Base-by-base conservation (phyloP, 768 basidiomycete species). In the Calvatia gigantea region DNA sequence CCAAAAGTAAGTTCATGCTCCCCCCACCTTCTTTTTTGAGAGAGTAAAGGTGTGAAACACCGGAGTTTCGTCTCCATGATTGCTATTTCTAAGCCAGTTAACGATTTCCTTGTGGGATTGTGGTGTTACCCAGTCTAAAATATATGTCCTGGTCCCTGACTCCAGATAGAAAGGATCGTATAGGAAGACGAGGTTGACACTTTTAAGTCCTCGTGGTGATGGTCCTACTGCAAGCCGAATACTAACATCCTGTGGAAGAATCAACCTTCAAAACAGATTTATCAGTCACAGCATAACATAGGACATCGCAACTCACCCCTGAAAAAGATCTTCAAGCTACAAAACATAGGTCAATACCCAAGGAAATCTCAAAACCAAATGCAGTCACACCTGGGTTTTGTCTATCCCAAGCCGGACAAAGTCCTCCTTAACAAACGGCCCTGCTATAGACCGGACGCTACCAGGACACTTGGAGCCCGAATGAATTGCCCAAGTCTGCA, bases 161-260 rank as follows among this genome's bases (percentile, higher is more conserved):
- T 86, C 84, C 37, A 84, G 70, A 23, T 81, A 70, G 29, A 85
- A 69, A 0, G 85, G 85, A 55, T 83, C 79, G 46, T 80, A 75
- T 7, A 85, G 37, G 57, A 85, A 86, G 0, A 76, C 81, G 59
- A 77, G 25, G 39, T 45, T 61, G 27, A 23, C 63, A 7, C 73
- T 58, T 2, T 51, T 52, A 6, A 68, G 54, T 7, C 60, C 56
- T 25, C 45, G 41, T 4, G 54, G 51, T 37, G 52, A 42, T n/a
- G 52, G 63, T 21, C 49, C 56, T 9, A 76, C 73, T 47, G 75
- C 71, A 12, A 84, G 50, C 4, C 76, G 73, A 56, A 81, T 68
- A 57, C 75, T 69, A n/a, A 77, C 65, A 17, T 75, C 73, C 15
- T 67, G 59, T 58, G 68, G 67, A n/a, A 64, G 64, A 32, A 65